Conservation (phyloP, 208 protist genomes). For the Wallacemonas sp. region DNA sequence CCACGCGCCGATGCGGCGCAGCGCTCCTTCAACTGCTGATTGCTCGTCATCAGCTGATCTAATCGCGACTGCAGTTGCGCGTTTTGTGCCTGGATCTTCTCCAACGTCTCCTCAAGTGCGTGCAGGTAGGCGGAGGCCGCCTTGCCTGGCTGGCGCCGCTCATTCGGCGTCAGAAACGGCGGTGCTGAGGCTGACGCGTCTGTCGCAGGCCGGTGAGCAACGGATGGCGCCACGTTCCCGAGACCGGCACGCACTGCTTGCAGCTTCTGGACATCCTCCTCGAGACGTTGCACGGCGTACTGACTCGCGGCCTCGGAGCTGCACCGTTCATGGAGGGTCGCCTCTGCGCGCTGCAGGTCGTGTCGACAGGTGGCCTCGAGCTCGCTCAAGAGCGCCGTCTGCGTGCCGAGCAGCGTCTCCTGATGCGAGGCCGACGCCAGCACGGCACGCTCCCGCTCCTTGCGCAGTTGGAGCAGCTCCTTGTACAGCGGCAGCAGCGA, state of each 20-base stretch:
- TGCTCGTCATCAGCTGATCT: background rate
- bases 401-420: slow-evolving; percentile 11
- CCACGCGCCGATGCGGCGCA: slow-evolving; percentile 7
- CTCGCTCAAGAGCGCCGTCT: slow-evolving; percentile 21
- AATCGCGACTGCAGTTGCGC: background rate
- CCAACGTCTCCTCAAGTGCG: background rate
- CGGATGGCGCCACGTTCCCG: too few relatives aligned
- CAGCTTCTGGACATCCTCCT: background rate
- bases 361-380: slow-evolving; percentile 16
- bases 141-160: slow-evolving; percentile 1
- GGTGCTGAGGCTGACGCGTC: background rate
- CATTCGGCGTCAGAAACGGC: background rate
- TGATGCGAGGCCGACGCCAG: slow-evolving; percentile 19
- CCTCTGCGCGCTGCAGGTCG: background rate
- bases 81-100: background rate
- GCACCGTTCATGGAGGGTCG: background rate
- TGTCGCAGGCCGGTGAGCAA: too few relatives aligned
- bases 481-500: slow-evolving; percentile 55
- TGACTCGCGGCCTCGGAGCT: background rate
- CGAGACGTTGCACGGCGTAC: background rate
- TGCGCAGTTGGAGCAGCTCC: slow-evolving; percentile 51
- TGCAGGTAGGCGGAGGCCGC: background rate
- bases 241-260: background rate
- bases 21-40: background rate
- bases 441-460: slow-evolving; percentile 15